Evolutionary conservation across 768 basidiomycete species (phyloP), one percentile per base, ranked within the genome.

Genomic region (Auriscalpium vulgare): DNA sequence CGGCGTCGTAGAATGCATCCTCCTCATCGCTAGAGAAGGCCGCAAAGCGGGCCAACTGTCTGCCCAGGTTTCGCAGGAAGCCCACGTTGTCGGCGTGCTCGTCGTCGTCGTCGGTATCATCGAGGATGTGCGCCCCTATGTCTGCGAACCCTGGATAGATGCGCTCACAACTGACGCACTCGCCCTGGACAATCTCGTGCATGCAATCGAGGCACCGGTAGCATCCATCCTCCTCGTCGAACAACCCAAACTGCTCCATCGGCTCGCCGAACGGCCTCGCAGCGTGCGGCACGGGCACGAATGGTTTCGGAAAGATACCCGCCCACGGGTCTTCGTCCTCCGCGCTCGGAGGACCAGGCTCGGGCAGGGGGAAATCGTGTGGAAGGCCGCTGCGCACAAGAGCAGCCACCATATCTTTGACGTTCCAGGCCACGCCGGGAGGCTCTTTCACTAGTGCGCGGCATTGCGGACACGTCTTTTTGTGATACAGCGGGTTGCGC

Each of bases 171-270:
- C 65, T 63, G 4, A 81, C 76, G 64, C 90, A 92, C 19, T 75
- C 65, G 1, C 85, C 86, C 57, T 75, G 81, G 79, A 78, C 82
- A 58, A 92, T 86, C 69, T 92, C 90, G 63, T 91, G 82, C 75
- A 83, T 78, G 60, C 88, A 91, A 45, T 84, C 83, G 14, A 82
- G 63, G 66, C 90, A 92, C 16, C 89, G 78, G 63, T 82, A 85
- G n/a, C 91, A 85, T 10, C 84, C 87, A 56, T 91, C 89, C 60
- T 89, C 87, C 9, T 72, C 74, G 63, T 91, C 89, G 37, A 78
- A 78, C 73, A 86, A 80, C 0, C 88, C 87, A 61, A 83, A 69
- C 29, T 76, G 71, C 62, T 51, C 63, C 44, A 55, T 59, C 52
- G 56, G 65, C 49, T 60, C 63, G 37, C 58, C 63, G 10, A 62